These are phyloP conservation scores for Pseudogymnoascus sp. DNA, from an alignment of 2,329 filamentous ascomycete genomes.

Conservation along the genomic window DNA sequence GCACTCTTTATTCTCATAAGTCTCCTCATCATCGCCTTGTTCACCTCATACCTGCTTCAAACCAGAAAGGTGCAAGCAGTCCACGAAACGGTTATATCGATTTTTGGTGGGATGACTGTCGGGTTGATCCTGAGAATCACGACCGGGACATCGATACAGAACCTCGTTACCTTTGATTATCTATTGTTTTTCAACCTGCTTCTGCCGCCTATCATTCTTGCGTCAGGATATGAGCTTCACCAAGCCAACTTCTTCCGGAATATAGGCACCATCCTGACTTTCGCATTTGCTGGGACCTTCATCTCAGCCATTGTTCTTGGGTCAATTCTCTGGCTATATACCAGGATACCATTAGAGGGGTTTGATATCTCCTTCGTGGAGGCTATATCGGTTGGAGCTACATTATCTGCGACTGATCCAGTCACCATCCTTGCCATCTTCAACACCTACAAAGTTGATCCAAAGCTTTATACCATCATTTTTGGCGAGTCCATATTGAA, in stretches of 20 bases:
- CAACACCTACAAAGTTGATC: slow-evolving; percentile 98
- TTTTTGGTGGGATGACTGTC: slow-evolving; percentile 98
- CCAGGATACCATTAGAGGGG: slow-evolving; percentile 74
- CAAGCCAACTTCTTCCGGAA: slow-evolving; percentile 99
- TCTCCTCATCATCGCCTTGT: slow-evolving; percentile 87
- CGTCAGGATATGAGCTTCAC: slow-evolving; percentile 93
- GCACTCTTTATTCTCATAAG: slow-evolving; percentile 94
- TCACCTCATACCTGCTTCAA: slow-evolving; percentile 94
- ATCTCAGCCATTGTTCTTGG: slow-evolving; percentile 94
- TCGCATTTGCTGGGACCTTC: slow-evolving; percentile 94
- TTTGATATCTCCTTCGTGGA: slow-evolving; percentile 87
- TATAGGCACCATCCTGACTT: slow-evolving; percentile 93
- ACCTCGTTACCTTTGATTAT: slow-evolving; percentile 92
- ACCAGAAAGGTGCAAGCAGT: slow-evolving; percentile 95
- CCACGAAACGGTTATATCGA: slow-evolving; percentile 96
- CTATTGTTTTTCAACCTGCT: slow-evolving; percentile 99
- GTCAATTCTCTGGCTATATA: slow-evolving; percentile 80
- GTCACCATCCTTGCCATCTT: slow-evolving; percentile 98
- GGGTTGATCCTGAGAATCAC: slow-evolving; percentile 79
- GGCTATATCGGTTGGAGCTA: slow-evolving; percentile 92
- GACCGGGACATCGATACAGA: slow-evolving; percentile 74
- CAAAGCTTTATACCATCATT: slow-evolving; percentile 96
- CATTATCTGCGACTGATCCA: slow-evolving; percentile 90
- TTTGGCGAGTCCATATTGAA: slow-evolving; percentile 98
- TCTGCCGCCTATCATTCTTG: slow-evolving; percentile 95